These are phyloP conservation scores for Dothistroma pini DNA, from an alignment of 2,329 filamentous ascomycete species.

Conservation along the genomic window DNA sequence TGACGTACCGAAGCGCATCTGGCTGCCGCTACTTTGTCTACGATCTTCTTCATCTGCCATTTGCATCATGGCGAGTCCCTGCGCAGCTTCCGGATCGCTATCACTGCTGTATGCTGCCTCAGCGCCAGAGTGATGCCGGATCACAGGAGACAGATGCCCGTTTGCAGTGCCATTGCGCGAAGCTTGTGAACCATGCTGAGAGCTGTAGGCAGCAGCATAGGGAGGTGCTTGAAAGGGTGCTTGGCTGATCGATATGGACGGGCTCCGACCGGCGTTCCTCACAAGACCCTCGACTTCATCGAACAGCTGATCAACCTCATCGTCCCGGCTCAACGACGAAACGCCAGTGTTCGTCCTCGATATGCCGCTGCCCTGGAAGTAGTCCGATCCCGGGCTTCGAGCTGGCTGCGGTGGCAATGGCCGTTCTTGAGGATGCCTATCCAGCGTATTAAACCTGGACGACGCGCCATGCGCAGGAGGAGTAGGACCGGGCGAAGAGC, in stretches of 20 bases:
- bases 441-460: slow-evolving; percentile 45
- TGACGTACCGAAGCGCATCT: slow-evolving; percentile 47
- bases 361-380: slow-evolving; percentile 34
- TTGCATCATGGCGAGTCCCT: slow-evolving; percentile 77
- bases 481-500: slow-evolving; percentile 51
- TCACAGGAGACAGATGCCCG: slow-evolving; percentile 45
- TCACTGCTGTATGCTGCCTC: slow-evolving; percentile 60
- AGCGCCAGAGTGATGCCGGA: slow-evolving; percentile 45
- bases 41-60: slow-evolving; percentile 71
- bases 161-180: slow-evolving; percentile 36
- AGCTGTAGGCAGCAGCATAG: slow-evolving; percentile 28
- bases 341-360: slow-evolving; percentile 14
- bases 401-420: slow-evolving; percentile 57
- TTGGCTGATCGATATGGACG: slow-evolving; percentile 38
- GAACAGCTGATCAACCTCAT: slow-evolving; percentile 51
- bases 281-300: slow-evolving; percentile 55
- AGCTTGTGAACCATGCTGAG: slow-evolving; percentile 19
- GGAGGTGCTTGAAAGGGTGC: slow-evolving; percentile 27
- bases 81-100: slow-evolving; percentile 82
- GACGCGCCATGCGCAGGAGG: slow-evolving; percentile 43
- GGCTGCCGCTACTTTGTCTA: slow-evolving; percentile 55
- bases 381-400: slow-evolving; percentile 39
- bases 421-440: slow-evolving; percentile 55
- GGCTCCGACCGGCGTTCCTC: slow-evolving; percentile 37
- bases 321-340: slow-evolving; percentile 4